Conservation (phyloP, 1,139 yeast genomes). For the Zhuliangozyma parablackwelliae region DNA sequence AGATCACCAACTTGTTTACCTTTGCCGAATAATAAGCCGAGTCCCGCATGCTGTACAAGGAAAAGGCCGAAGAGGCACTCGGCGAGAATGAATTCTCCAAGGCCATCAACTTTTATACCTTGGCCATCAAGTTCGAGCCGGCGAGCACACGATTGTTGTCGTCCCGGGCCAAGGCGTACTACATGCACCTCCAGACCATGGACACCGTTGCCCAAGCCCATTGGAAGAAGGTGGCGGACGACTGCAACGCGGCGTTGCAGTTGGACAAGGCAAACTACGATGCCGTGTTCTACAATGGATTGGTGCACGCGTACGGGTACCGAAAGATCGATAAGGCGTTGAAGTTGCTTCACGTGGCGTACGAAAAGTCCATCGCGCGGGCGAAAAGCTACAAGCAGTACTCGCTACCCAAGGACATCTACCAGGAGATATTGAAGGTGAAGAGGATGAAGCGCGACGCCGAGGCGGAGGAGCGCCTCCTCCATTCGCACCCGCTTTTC, state of each 20-base stretch:
- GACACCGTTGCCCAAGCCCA: conserved; percentile 6
- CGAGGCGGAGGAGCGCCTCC: conserved; percentile 19
- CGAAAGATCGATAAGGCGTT: conserved; percentile 23
- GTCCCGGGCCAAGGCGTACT: conserved; percentile 16
- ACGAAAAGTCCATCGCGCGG: conserved; percentile 21
- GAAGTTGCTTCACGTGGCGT: conserved; percentile 22
- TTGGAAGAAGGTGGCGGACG: conserved; percentile 19
- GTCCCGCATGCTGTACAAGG: conserved; percentile 4
- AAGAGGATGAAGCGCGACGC: conserved; percentile 13
- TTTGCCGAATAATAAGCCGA: neutral
- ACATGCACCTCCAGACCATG: conserved; percentile 6
- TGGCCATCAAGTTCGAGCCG: conserved; percentile 14
- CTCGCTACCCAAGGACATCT: conserved; percentile 16
- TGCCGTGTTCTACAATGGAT: conserved; percentile 22
- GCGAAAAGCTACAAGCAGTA: conserved; percentile 17
- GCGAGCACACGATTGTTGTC: conserved; percentile 12
- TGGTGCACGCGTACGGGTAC: conserved; percentile 21
- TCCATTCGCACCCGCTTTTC: conserved; percentile 18
- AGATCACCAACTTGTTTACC: neutral
- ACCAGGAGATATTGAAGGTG: conserved; percentile 16
- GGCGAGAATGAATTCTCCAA: conserved; percentile 13
- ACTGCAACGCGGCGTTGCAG: conserved; percentile 26
- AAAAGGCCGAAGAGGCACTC: conserved; percentile 10
- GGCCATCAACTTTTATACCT: conserved; percentile 16
- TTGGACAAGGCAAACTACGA: conserved; percentile 17